These are phyloP conservation scores for Cyberlindnera euphorbiiphila DNA, from an alignment of 805 yeast species.

Conservation along the genomic window DNA sequence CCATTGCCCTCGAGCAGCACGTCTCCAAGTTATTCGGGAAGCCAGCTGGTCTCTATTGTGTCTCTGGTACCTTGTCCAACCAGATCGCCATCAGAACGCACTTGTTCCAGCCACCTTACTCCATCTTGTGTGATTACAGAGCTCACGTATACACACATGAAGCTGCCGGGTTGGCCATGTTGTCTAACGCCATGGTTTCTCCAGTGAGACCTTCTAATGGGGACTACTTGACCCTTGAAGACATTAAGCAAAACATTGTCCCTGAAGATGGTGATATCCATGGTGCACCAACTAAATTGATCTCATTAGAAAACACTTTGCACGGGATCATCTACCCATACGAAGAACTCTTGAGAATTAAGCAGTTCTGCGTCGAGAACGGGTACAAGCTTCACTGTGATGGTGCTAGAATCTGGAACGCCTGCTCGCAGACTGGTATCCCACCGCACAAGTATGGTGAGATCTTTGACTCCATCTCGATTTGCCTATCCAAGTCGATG, in stretches of 20 bases:
- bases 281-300: conserved; percentile 80
- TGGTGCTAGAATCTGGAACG: conserved; percentile 94
- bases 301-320: conserved; percentile 84
- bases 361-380: conserved; percentile 61
- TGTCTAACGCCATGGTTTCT: conserved; percentile 88
- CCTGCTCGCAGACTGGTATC: conserved; percentile 54
- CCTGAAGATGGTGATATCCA: conserved; percentile 86
- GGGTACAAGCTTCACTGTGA: conserved; percentile 73
- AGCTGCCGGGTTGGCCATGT: conserved; percentile 87
- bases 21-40: conserved; percentile 73
- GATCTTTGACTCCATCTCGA: conserved; percentile 79
- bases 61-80: conserved; percentile 87
- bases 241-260: conserved; percentile 54
- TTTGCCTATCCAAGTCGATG: conserved; percentile 83
- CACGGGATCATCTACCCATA: conserved; percentile 80
- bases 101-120: conserved; percentile 76
- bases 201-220: conserved; percentile 82
- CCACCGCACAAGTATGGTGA: conserved; percentile 67
- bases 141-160: conserved; percentile 82
- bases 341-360: conserved; percentile 70
- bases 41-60: conserved; percentile 80
- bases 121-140: conserved; percentile 79
- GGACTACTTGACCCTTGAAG: conserved; percentile 72
- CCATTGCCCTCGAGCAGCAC: conserved; percentile 56
- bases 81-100: conserved; percentile 81